Evolutionary conservation across 2,329 filamentous ascomycete genomes (phyloP), one percentile per base, ranked within the genome.

Genomic region (Helotiales sp.): DNA sequence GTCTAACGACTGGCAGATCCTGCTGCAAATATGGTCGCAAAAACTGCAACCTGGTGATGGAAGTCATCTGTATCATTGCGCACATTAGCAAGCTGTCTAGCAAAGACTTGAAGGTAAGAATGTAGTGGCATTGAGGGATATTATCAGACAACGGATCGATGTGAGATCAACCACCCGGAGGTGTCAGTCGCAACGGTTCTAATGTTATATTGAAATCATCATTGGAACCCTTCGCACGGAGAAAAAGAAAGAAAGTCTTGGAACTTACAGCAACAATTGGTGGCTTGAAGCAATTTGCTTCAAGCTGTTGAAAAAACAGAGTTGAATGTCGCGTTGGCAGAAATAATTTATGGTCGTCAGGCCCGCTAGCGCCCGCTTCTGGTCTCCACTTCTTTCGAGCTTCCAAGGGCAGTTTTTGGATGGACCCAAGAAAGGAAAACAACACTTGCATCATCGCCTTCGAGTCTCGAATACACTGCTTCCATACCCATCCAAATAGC

Each of bases 131-230:
- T 13, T 67, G 61, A 59, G 58, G 66, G 58, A 63, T 67, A 70
- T 68, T 71, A 64, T 83, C 82, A 84, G 82, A 81, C 81, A 80
- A 76, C 80, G 83, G 82, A 79, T 76, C 73, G 71, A 80, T 78
- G 80, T 84, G 78, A 82, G 82, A 85, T 86, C 83, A 86, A 79
- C 77, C 82, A 82, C 79, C 80, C 71, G 72, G 73, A 78, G 79
- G 79, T 81, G 82, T 86, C 84, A 86, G 81, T 85, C 83, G 84
- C 84, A 86, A 85, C 84, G 83, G 84, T 86, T 86, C 84, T 85
- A 81, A 81, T 75, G 77, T 81, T 79, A 80, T 78, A 81, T 79
- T 76, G 77, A 76, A 79, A 79, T 85, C 84, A 86, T 86, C 84
- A 85, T 80, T 67, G 65, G 40, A 73, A 58, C 64, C 66, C 52